These are phyloP conservation scores for Castanopsis chinensis DNA, from an alignment of 306 rosid genomes.

Conservation along the genomic window DNA sequence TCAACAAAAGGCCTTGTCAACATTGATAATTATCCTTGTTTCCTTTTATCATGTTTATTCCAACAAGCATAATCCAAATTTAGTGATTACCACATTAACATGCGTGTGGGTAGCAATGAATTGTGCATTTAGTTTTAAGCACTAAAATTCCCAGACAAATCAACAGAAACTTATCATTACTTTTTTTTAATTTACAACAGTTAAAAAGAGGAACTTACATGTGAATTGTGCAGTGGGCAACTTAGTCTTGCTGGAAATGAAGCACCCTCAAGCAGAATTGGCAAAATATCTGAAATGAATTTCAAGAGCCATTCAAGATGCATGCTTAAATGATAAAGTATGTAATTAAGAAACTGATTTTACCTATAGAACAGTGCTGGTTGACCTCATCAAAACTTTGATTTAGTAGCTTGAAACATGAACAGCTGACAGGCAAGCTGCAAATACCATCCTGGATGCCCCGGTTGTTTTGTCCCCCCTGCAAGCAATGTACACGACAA, in stretches of 20 bases:
- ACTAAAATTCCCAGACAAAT: constrained; percentile 9
- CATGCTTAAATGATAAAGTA: not conserved
- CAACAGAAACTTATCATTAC: constrained; percentile 11
- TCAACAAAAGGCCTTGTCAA: not conserved
- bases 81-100: not conserved
- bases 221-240: constrained; percentile 36
- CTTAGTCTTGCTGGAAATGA: constrained; percentile 44
- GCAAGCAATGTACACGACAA: constrained; percentile 26
- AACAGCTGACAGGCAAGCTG: constrained; percentile 32
- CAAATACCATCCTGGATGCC: constrained; percentile 42
- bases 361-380: constrained; percentile 59
- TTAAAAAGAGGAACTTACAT: constrained; percentile 42
- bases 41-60: not conserved
- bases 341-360: constrained; percentile 7
- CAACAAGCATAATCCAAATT: not conserved
- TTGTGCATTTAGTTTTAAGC: not conserved
- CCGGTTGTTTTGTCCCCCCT: constrained; percentile 35
- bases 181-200: not conserved
- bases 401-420: constrained; percentile 37
- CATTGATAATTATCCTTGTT: not conserved
- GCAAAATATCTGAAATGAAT: constrained; percentile 45
- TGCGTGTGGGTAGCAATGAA: not conserved
- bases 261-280: constrained; percentile 55
- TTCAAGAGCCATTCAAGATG: constrained; percentile 4
- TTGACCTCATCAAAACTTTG: constrained; percentile 36